Evolutionary conservation across 106 monocot genomes (phyloP), one percentile per base, ranked within the genome.

Genomic region (Phalaenopsis equestris): DNA sequence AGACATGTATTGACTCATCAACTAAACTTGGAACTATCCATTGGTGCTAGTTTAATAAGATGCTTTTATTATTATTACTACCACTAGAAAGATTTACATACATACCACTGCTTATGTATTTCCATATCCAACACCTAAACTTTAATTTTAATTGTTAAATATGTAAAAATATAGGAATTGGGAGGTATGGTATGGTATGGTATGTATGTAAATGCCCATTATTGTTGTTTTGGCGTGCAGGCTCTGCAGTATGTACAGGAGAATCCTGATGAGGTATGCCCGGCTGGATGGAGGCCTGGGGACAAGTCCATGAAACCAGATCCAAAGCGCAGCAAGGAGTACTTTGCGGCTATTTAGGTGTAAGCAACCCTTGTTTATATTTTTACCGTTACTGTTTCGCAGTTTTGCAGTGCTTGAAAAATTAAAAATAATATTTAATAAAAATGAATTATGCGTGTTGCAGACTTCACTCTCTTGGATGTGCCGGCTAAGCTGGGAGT

Each of bases 271-370:
- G 93, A 93, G 86, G 96, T 96, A 4, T 91, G 96, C 82, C 96
- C 96, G 11, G 96, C 93, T n/a, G 93, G 96, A 75, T 93, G 96
- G 96, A 96, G 91, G 76, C 96, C 96, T 16, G 93, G 93, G 61
- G 96, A 96, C 75, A 90, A 90, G 80, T 93, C 96, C 1, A 96
- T 96, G 93, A 93, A 96, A 81, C 91, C 93, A 39, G 96, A 96
- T 67, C 96, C 96, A 0, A 96, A 96, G 78, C 87, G 84, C 75
- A 93, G 93, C 83, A 96, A 96, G 81, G 93, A 96, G 11, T 96
- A 93, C 47, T 91, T 96, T 37, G 42, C 89, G 3, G 90, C 93
- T 75, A 90, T 93, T 42, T 90, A 42, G 42, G 19, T 61, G 14
- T 52, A 21, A 61, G 5, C 61, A 61, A 4, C 3, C 21, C 3